Evolutionary conservation across 306 rosid genomes (phyloP), one percentile per base, ranked within the genome.

Genomic region (Urtica urens): DNA sequence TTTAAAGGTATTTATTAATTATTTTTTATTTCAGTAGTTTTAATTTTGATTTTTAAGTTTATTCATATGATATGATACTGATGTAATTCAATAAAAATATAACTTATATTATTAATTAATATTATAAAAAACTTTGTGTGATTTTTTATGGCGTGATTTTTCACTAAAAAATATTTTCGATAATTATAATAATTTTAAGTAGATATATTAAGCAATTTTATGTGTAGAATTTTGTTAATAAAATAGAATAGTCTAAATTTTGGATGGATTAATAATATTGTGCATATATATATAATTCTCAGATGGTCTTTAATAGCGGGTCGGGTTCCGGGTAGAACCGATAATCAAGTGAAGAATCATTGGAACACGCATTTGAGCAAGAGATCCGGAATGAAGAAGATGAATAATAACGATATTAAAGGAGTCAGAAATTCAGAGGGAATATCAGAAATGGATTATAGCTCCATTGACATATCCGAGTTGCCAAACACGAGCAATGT

Each of bases 291-390:
- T 23, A 3, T 57, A 23, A 28, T 38, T 16, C 8, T 37, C 46
- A 78, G 82, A 74, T 75, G 82, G 87, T 75, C 87, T 14, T 54
- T 79, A 72, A 79, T 79, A 1, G 87, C 87, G 12, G 82, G 87
- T 22, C 64, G 87, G 59, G 76, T 79, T n/a, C 83, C 83, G 2
- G 87, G 87, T 10, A 76, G 88, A 47, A 80, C 88, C 2, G 88
- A 80, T 62, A 80, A 76, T 45, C 83, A 80, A 44, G 83, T 80
- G 14, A 80, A 80, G 69, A 80, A 80, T 43, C 72, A 72, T 13
- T 80, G 88, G 88, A 80, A 76, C 64, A 53, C 80, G 63, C 69
- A 46, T 64, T 70, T 80, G 70, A 76, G 74, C 65, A 80, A 73
- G 31, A 80, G 66, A 65, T 59, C 68, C 43, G 70, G 82, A 3